These are phyloP conservation scores for Boletus reticuloceps DNA, from an alignment of 768 basidiomycete species.

Conservation along the genomic window DNA sequence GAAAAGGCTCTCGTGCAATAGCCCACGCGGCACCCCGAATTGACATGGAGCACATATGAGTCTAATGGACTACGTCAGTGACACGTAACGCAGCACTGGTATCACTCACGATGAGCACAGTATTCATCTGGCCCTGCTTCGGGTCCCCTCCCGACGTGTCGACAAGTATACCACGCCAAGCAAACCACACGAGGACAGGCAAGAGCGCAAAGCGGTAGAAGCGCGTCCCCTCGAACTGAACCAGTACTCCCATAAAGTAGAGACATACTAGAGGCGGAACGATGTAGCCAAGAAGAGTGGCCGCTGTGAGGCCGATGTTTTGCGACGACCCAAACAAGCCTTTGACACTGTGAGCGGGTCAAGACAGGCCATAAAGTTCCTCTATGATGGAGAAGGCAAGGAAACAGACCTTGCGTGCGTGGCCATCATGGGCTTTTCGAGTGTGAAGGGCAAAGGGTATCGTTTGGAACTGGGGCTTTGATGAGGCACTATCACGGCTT, in stretches of 20 bases:
- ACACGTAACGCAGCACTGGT: neutral
- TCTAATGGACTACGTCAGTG: slow-evolving; percentile 6
- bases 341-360: neutral
- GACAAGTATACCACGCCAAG: slow-evolving; percentile 37
- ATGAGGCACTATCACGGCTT: no score
- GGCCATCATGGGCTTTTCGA: no score
- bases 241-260: slow-evolving; percentile 51
- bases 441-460: no score
- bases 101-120: slow-evolving; percentile 17
- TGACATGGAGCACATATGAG: slow-evolving; percentile 8
- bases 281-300: slow-evolving; percentile 34
- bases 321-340: slow-evolving; percentile 3
- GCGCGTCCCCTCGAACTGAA: slow-evolving; percentile 41
- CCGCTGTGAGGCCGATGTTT: slow-evolving; percentile 6
- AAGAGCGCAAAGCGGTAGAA: slow-evolving; percentile 46
- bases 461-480: no score
- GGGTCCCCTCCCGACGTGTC: slow-evolving; percentile 23
- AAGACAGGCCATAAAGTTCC: neutral
- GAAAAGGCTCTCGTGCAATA: slow-evolving; percentile 9
- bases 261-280: slow-evolving; percentile 43
- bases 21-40: slow-evolving; percentile 21
- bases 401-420: slow-evolving; percentile 2
- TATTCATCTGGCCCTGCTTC: slow-evolving; percentile 9
- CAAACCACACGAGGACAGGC: slow-evolving; percentile 42
- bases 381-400: neutral